Conservation (phyloP, 169 alveolate species). For the Babesia divergens region DNA sequence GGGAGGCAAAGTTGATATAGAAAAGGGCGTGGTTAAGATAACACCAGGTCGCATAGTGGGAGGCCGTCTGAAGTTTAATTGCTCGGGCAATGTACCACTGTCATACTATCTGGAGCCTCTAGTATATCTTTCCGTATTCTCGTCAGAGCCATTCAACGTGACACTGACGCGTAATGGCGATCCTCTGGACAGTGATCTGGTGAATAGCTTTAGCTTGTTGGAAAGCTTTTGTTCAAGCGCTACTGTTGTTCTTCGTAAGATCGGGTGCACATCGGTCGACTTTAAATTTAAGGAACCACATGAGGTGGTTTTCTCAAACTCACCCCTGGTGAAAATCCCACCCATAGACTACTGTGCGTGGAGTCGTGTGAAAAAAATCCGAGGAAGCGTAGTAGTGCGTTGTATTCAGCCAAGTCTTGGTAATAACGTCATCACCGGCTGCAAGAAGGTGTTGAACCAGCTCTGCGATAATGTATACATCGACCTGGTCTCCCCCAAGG, state of each 20-base stretch:
- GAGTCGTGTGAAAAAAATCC: constrained; percentile 32
- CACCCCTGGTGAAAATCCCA: constrained; percentile 46
- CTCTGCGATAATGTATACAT: constrained; percentile 60
- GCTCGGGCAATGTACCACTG: constrained; percentile 27
- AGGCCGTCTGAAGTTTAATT: constrained; percentile 35
- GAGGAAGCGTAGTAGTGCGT: constrained; percentile 56
- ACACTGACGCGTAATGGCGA: constrained; percentile 25
- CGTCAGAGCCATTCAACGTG: constrained; percentile 33
- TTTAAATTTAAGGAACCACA: constrained; percentile 54
- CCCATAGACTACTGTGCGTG: constrained; percentile 36
- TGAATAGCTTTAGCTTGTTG: constrained; percentile 23
- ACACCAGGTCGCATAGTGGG: constrained; percentile 60
- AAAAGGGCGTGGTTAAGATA: constrained; percentile 14
- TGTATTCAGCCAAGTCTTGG: constrained; percentile 57
- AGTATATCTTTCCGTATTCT: constrained; percentile 38
- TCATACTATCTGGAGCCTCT: constrained; percentile 64
- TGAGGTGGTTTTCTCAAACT: constrained; percentile 40
- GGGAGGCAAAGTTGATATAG: constrained; percentile 54
- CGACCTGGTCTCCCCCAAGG: constrained; percentile 53
- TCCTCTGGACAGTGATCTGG: background rate
- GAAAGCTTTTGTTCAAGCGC: constrained; percentile 46
- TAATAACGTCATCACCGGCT: constrained; percentile 38
- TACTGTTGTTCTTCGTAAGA: constrained; percentile 39
- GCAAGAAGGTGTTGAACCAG: constrained; percentile 26
- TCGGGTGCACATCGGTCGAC: constrained; percentile 33